Percentiles rank a stretch among this genome's conserved stretches.
phyloP scores from a whole-genome alignment of 2,329 filamentous ascomycete genomes.

The Sphaerostilbella broomeana region DNA sequence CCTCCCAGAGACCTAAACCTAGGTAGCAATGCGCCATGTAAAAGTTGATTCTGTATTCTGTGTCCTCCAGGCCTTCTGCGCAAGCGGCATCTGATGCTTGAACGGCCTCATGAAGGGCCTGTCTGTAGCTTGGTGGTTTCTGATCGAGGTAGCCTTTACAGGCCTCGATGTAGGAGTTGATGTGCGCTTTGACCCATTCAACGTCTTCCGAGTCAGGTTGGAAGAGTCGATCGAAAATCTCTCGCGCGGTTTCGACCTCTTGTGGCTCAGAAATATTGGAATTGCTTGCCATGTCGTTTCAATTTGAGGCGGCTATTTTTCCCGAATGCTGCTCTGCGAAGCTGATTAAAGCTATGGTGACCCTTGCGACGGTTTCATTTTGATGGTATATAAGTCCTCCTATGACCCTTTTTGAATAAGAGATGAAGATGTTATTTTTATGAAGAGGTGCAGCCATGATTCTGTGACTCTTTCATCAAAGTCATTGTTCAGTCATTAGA shows the following conservation, averaged over 20 bases:
- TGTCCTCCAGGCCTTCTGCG: slow-evolving; percentile 1
- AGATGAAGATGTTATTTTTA: too few species aligned
- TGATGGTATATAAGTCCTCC: too few species aligned
- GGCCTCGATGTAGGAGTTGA: background rate
- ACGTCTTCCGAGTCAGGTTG: background rate
- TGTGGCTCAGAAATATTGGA: background rate
- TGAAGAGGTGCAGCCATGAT: too few species aligned
- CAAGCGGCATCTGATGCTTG: slow-evolving; percentile 1
- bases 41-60: slow-evolving; percentile 9
- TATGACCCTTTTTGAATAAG: too few species aligned
- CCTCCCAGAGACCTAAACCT: slow-evolving; percentile 2
- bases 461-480: too few species aligned
- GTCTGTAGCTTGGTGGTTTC: background rate
- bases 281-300: background rate
- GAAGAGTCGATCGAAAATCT: slow-evolving; percentile 7
- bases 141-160: background rate
- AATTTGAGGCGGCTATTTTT: too few species aligned
- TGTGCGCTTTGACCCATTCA: slow-evolving; percentile 3
- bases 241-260: background rate
- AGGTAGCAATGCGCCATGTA: slow-evolving; percentile 6
- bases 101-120: slow-evolving; percentile 3
- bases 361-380: background rate
- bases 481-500: too few species aligned
- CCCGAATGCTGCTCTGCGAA: too few species aligned
- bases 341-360: background rate